Percentiles rank a stretch among this genome's conserved stretches.
These are phyloP conservation scores for Chamaecrista fasciculata DNA, from an alignment of 306 rosid species.

Conservation along the genomic window DNA sequence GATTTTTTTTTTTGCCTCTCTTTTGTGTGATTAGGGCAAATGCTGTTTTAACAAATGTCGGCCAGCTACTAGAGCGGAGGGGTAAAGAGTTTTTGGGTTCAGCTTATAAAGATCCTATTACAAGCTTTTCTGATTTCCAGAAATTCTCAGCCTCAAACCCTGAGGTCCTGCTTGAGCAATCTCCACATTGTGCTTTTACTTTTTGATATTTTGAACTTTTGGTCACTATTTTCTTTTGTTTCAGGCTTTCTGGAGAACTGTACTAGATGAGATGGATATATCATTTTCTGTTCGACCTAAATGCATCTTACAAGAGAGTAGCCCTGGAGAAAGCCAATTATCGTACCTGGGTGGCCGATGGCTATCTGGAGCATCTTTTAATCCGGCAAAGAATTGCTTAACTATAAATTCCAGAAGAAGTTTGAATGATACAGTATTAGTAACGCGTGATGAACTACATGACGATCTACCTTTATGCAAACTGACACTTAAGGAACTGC, in stretches of 20 bases:
- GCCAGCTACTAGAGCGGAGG: conserved; percentile 62
- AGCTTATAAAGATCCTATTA: conserved; percentile 71
- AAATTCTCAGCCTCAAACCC: conserved; percentile 79
- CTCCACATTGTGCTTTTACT: neutral
- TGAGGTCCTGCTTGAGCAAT: conserved; percentile 46
- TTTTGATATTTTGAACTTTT: conserved; percentile 13
- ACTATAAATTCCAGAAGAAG: conserved; percentile 50
- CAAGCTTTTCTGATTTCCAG: conserved; percentile 76
- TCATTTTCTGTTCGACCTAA: conserved; percentile 63
- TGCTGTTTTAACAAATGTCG: conserved; percentile 62
- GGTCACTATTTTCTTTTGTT: conserved; percentile 25
- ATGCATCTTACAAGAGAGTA: conserved; percentile 59
- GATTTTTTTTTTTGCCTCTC: neutral
- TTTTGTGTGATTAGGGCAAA: conserved; percentile 48
- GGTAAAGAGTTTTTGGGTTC: conserved; percentile 78
- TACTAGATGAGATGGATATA: conserved; percentile 65
- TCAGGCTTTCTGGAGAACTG: conserved; percentile 78
- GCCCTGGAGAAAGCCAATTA: conserved; percentile 33
- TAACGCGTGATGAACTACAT: conserved; percentile 82
- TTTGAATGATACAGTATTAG: conserved; percentile 58
- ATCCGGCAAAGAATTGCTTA: conserved; percentile 82
- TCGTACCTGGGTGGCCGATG: conserved; percentile 70
- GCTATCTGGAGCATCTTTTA: conserved; percentile 83
- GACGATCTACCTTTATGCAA: conserved; percentile 63
- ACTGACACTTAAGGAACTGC: conserved; percentile 66